phyloP scores from a whole-genome alignment of 192 early-diverging fungal genomes.

The Coemansia sp. region DNA sequence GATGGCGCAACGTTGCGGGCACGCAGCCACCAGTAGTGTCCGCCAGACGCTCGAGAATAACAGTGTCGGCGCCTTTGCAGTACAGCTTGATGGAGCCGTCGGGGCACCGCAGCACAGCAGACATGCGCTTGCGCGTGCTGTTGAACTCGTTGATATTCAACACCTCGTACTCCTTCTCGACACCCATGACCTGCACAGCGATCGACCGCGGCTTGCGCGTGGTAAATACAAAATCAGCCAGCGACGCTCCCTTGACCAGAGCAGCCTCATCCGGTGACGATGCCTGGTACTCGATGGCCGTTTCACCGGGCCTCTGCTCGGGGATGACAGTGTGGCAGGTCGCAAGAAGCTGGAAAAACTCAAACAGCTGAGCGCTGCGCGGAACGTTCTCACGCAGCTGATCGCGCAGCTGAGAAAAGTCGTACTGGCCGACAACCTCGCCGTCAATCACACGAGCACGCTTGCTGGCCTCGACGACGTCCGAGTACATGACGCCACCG shows the following conservation, averaged over 20 bases:
- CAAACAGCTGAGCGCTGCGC: slow-evolving; percentile 70
- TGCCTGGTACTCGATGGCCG: slow-evolving; percentile 87
- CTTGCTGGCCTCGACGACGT: slow-evolving; percentile 87
- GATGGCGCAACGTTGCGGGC: slow-evolving; percentile 63
- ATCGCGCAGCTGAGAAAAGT: slow-evolving; percentile 62
- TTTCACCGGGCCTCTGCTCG: slow-evolving; percentile 62
- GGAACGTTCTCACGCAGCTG: slow-evolving; percentile 55
- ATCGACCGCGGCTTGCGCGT: slow-evolving; percentile 56
- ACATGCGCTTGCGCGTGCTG: slow-evolving; percentile 98
- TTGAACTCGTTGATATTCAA: slow-evolving; percentile 98
- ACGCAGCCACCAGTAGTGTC: slow-evolving; percentile 67
- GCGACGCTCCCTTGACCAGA: slow-evolving; percentile 74
- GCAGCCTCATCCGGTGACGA: slow-evolving; percentile 97
- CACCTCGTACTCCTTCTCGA: slow-evolving; percentile 80
- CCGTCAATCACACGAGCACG: slow-evolving; percentile 75
- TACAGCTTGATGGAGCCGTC: slow-evolving; percentile 85
- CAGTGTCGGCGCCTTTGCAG: slow-evolving; percentile 98
- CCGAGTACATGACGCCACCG: slow-evolving; percentile 87
- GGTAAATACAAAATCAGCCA: slow-evolving; percentile 67
- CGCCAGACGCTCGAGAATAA: slow-evolving; percentile 87
- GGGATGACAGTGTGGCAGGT: slow-evolving; percentile 99
- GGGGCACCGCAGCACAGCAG: slow-evolving; percentile 81
- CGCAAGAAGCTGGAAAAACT: slow-evolving; percentile 87
- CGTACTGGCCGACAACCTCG: slow-evolving; percentile 64
- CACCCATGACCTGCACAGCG: slow-evolving; percentile 30